These are phyloP conservation scores for Aureobasidium sp. DNA, from an alignment of 2,329 filamentous ascomycete genomes.

Conservation along the genomic window DNA sequence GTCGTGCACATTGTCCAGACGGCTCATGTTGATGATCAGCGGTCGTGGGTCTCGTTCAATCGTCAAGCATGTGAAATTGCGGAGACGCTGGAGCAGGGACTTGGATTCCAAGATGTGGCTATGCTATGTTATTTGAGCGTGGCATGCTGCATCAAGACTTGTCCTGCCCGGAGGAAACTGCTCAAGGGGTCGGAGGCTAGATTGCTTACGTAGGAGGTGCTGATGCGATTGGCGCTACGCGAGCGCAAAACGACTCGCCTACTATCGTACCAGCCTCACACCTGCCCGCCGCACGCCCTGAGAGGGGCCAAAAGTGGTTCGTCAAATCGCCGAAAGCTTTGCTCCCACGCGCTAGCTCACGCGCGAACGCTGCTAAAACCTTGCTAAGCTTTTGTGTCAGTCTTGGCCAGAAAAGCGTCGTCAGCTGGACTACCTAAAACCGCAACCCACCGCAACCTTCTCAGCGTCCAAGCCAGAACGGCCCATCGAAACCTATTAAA, in stretches of 20 bases:
- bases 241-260: constrained; percentile 1
- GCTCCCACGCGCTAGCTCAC: neutral
- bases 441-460: neutral
- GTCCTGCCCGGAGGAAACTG: neutral
- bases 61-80: constrained; percentile 8
- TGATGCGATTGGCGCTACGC: neutral
- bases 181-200: neutral
- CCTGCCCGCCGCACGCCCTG: neutral
- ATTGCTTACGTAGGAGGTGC: neutral
- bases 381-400: neutral
- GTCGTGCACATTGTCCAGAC: neutral
- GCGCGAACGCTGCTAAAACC: neutral
- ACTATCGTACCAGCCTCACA: neutral
- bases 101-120: neutral
- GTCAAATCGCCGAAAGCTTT: neutral
- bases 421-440: neutral
- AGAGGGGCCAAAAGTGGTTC: neutral
- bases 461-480: neutral
- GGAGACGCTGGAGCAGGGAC: neutral
- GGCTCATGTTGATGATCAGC: neutral
- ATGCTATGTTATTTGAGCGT: neutral
- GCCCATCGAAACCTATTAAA: neutral
- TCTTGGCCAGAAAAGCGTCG: neutral
- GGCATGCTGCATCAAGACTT: neutral
- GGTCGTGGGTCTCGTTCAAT: neutral